phyloP scores from a whole-genome alignment of 257 asterid species.

The Phtheirospermum japonicum region DNA sequence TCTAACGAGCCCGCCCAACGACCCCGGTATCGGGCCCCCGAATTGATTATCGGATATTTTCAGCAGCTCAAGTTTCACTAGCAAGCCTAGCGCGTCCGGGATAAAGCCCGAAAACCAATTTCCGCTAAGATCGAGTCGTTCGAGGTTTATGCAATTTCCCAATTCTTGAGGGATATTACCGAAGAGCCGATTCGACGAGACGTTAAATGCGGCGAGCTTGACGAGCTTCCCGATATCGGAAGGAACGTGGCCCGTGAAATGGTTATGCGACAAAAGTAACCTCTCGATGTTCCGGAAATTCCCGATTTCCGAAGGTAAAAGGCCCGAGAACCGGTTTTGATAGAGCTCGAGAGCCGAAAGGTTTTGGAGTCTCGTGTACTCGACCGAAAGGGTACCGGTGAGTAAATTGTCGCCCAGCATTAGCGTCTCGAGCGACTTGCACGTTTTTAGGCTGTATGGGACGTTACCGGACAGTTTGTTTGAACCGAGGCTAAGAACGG shows the following conservation, averaged over 20 bases:
- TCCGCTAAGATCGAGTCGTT: constrained; percentile 80
- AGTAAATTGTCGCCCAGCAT: constrained; percentile 84
- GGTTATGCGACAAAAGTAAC: constrained; percentile 60
- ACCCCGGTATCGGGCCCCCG: constrained; percentile 56
- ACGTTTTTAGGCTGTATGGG: constrained; percentile 70
- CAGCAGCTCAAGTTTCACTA: constrained; percentile 70
- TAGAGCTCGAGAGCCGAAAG: constrained; percentile 80
- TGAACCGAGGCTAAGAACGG: constrained; percentile 71
- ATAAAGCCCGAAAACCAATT: constrained; percentile 57
- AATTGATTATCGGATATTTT: constrained; percentile 69
- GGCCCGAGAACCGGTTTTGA: constrained; percentile 67
- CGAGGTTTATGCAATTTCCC: constrained; percentile 70
- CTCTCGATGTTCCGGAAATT: constrained; percentile 61
- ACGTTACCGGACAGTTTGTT: constrained; percentile 69
- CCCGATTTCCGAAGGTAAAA: constrained; percentile 64
- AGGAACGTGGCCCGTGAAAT: constrained; percentile 67
- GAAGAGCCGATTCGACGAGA: constrained; percentile 59
- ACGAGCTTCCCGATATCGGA: constrained; percentile 70
- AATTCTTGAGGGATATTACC: constrained; percentile 67
- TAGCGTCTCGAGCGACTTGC: constrained; percentile 68
- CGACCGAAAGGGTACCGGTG: constrained; percentile 69
- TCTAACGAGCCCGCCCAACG: constrained; percentile 60
- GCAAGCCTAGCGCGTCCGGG: constrained; percentile 58
- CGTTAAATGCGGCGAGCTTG: constrained; percentile 75
- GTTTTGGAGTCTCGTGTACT: constrained; percentile 59